Evolutionary conservation across 805 yeast genomes (phyloP), one percentile per base, ranked within the genome.

Genomic region (Metschnikowia sp.): DNA sequence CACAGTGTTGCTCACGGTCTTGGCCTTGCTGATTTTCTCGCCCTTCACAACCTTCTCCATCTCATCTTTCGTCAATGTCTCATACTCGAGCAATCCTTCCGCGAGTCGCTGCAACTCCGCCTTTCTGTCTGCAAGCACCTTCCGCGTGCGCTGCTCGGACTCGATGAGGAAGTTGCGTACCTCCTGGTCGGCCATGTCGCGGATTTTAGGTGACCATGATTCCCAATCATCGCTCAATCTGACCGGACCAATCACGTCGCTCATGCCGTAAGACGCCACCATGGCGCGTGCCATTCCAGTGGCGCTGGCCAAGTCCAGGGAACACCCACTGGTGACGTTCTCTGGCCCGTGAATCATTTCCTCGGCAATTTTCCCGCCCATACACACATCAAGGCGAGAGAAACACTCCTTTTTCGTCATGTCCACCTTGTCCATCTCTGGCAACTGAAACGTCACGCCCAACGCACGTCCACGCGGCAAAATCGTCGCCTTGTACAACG

Each of bases 361-460:
- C 73, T 94, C 99, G 30, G 99, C 99, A 49, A 90, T 83, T 66
- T 91, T 91, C 54, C 99, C 99, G 51, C 99, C 99, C 99, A 94
- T 94, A 65, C 97, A 90, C 42, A 94, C 99, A 66, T 94, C 99
- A 55, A 94, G 70, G 53, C 96, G 76, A 0, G 98, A 97, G 54
- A 85, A 76, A 65, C 97, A 88, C 69, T 94, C 98, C 51, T 77
- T 81, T 64, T 81, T 86, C 31, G 97, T 89, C 68, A 88, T 86
- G 62, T 92, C 98, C 51, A 88, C 90, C 72, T 94, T 92, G 70
- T 94, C 99, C 92, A 91, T 89, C 65, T 94, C 98, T 3, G 99
- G 99, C 55, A 94, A 79, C 53, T 92, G 98, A 80, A 91, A 94
- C 1, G 99, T 95, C 40, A 94, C 82, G 65, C 99, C 99, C 44